phyloP scores from a whole-genome alignment of 805 yeast species.

The Barnettozyma californica region DNA sequence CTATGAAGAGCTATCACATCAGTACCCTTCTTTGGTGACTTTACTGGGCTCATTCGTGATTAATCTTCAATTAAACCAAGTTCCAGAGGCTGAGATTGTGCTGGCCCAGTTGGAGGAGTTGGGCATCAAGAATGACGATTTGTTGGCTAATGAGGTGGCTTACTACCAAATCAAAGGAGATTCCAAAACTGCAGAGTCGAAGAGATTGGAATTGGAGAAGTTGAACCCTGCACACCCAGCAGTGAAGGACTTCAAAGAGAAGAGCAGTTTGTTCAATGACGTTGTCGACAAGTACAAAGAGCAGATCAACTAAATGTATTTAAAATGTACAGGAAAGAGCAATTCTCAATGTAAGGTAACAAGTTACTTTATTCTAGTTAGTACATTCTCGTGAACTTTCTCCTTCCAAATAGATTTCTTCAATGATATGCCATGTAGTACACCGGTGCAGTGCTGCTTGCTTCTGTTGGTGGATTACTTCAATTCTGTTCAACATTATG shows the following conservation, averaged over 20 bases:
- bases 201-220: slow-evolving; percentile 40
- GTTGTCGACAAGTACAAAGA: slow-evolving; percentile 55
- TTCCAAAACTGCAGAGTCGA: slow-evolving; percentile 27
- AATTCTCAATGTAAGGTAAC: too few relatives aligned
- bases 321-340: too few relatives aligned
- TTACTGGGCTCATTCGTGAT: slow-evolving; percentile 64
- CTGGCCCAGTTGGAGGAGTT: slow-evolving; percentile 43
- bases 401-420: too few relatives aligned
- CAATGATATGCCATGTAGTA: too few relatives aligned
- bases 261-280: slow-evolving; percentile 60
- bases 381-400: too few relatives aligned
- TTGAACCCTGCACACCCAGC: slow-evolving; percentile 54
- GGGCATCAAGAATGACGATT: slow-evolving; percentile 36
- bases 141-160: slow-evolving; percentile 62
- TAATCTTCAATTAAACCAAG: slow-evolving; percentile 72
- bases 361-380: too few relatives aligned
- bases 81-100: slow-evolving; percentile 76
- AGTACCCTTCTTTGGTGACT: slow-evolving; percentile 41
- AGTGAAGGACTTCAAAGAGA: slow-evolving; percentile 53
- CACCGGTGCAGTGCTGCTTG: too few relatives aligned
- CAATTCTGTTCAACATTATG: too few relatives aligned
- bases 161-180: slow-evolving; percentile 52
- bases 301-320: slow-evolving; percentile 10
- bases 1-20: slow-evolving; percentile 76
- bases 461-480: too few relatives aligned